A percentile compares a stretch with the other conserved stretches of the same genome.
Conservation (phyloP, 306 rosid genomes). For the Pyrus pyrifolia region DNA sequence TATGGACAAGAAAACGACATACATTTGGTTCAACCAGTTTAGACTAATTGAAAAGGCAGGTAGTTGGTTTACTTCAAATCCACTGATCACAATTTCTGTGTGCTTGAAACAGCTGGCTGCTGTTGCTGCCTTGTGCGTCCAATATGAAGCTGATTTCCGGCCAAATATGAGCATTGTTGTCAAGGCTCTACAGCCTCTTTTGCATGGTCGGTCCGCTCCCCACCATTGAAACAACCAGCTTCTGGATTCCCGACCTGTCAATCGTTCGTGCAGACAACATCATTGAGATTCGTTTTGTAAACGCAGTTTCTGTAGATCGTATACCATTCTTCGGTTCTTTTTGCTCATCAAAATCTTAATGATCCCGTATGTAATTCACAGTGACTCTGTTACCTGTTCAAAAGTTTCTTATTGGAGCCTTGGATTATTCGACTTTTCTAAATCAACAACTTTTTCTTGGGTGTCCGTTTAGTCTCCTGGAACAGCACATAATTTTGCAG, state of each 20-base stretch:
- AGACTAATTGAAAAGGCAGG: neutral
- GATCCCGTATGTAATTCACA: neutral
- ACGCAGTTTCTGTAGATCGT: neutral
- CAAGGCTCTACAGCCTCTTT: conserved; percentile 63
- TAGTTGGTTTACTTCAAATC: neutral
- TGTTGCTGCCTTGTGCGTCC: conserved; percentile 74
- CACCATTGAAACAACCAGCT: conserved; percentile 26
- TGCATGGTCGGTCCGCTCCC: conserved; percentile 42
- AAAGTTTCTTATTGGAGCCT: neutral
- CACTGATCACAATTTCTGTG: neutral
- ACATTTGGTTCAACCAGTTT: neutral
- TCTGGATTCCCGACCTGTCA: conserved; percentile 26
- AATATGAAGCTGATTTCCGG: conserved; percentile 71
- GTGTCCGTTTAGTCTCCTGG: neutral
- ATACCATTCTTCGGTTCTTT: neutral
- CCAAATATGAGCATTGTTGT: conserved; percentile 77
- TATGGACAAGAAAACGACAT: neutral
- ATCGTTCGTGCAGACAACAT: conserved; percentile 11
- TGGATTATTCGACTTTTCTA: neutral
- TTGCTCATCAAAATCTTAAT: neutral
- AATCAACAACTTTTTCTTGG: neutral
- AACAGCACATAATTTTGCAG: neutral
- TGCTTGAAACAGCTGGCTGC: conserved; percentile 57
- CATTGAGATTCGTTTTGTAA: conserved; percentile 7
- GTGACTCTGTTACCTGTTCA: conserved; percentile 9